Evolutionary conservation across 768 basidiomycete species (phyloP).

Genomic region (Boletus huronensis): DNA sequence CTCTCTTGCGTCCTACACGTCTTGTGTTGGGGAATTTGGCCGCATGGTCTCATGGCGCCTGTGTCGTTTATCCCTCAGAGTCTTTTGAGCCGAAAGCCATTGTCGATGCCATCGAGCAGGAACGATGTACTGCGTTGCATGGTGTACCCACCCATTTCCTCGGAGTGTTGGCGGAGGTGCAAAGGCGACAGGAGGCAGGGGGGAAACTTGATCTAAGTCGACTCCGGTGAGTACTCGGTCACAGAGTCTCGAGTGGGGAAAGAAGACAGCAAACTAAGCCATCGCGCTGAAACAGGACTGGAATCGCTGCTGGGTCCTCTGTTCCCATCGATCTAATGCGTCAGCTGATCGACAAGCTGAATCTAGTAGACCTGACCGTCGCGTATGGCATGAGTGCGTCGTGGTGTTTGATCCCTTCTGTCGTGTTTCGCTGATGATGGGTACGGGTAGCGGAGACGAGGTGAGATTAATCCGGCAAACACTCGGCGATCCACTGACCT

Average conservation of each 20-base stretch:
- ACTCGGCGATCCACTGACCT: not conserved
- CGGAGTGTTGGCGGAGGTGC: slow-evolving; percentile 66
- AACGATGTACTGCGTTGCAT: slow-evolving; percentile 75
- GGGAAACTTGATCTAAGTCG: slow-evolving; percentile 45
- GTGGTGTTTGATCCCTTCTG: not conserved
- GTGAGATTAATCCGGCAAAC: slow-evolving; percentile 25
- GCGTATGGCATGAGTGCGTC: slow-evolving; percentile 86
- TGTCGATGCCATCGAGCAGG: slow-evolving; percentile 64
- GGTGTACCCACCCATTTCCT: slow-evolving; percentile 87
- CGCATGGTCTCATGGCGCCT: slow-evolving; percentile 69
- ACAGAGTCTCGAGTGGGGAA: too few relatives aligned
- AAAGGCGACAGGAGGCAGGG: slow-evolving; percentile 46
- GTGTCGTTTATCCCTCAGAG: slow-evolving; percentile 71
- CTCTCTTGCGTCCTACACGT: slow-evolving; percentile 39
- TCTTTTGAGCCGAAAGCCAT: slow-evolving; percentile 61
- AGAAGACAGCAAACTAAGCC: not conserved
- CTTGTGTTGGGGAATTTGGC: slow-evolving; percentile 81
- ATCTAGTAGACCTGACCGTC: slow-evolving; percentile 67
- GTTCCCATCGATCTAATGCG: slow-evolving; percentile 81
- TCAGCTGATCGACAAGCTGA: slow-evolving; percentile 60
- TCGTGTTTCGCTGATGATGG: slow-evolving; percentile 4
- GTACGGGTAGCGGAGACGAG: slow-evolving; percentile 64
- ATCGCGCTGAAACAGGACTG: slow-evolving; percentile 49
- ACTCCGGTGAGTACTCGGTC: slow-evolving; percentile 45
- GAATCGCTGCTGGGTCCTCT: slow-evolving; percentile 77